phyloP scores from a whole-genome alignment of 208 protist genomes.

The Giardia duodenalis region DNA sequence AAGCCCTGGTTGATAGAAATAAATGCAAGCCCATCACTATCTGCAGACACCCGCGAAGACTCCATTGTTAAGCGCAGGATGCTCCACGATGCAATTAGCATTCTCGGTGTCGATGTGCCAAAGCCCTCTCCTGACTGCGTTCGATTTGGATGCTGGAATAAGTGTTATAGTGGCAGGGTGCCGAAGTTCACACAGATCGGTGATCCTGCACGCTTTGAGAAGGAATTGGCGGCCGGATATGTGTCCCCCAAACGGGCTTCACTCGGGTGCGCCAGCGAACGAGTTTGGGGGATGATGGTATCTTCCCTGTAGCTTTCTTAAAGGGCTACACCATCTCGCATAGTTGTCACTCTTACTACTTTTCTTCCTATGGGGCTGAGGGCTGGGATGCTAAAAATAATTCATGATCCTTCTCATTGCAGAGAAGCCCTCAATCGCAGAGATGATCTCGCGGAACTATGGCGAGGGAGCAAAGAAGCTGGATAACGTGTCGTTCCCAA shows the following conservation, averaged over 20 bases:
- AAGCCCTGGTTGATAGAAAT: constrained; percentile 61
- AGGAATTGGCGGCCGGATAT: neutral
- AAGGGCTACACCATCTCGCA: too few relatives aligned
- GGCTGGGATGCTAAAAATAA: neutral
- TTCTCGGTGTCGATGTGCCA: constrained; percentile 30
- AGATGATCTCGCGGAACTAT: constrained; percentile 26
- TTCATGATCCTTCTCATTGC: constrained; percentile 28
- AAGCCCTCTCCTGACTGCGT: neutral
- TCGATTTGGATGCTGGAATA: constrained; percentile 7
- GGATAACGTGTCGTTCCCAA: neutral
- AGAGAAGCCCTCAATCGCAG: constrained; percentile 43
- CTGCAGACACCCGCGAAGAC: constrained; percentile 70
- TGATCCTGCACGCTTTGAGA: neutral
- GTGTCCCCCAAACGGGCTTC: neutral
- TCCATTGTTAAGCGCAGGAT: constrained; percentile 78
- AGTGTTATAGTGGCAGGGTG: neutral
- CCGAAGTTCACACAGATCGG: neutral
- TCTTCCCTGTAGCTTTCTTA: too few relatives aligned
- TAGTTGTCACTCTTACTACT: too few relatives aligned
- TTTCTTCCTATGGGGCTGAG: too few relatives aligned
- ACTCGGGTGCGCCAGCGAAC: neutral
- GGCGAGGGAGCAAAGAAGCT: too few relatives aligned
- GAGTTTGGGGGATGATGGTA: neutral
- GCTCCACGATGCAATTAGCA: constrained; percentile 57
- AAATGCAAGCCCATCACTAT: constrained; percentile 57